Percentiles rank a stretch among this genome's conserved stretches.
phyloP scores from a whole-genome alignment of 176 grass and related monocot genomes.

The Phragmites australis region DNA sequence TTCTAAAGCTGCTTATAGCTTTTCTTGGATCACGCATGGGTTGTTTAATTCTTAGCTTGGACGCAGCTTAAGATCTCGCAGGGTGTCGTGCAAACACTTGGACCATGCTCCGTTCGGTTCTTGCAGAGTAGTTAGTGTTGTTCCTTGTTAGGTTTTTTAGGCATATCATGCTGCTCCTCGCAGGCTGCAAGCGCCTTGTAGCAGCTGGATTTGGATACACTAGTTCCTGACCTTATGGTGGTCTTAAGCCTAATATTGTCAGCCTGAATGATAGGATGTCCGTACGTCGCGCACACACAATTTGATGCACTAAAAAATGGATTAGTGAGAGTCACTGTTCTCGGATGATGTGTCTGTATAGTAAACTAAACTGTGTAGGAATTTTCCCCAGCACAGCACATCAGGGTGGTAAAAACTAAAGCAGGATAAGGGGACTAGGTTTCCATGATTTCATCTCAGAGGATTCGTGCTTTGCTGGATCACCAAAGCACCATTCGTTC shows the following conservation, averaged over 20 bases:
- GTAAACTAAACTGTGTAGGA: background rate
- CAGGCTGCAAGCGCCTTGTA: background rate
- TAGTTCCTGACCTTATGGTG: background rate
- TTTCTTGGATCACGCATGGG: constrained; percentile 7
- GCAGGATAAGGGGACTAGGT: constrained; percentile 21
- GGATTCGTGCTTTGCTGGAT: constrained; percentile 39
- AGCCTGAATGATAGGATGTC: background rate
- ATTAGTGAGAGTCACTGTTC: constrained; percentile 19
- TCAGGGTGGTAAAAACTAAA: background rate
- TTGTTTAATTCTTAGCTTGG: background rate
- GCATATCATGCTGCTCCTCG: background rate
- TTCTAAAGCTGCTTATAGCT: background rate
- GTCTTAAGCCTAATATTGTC: background rate
- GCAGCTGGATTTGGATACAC: background rate
- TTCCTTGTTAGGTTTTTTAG: too few species aligned
- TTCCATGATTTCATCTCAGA: constrained; percentile 25
- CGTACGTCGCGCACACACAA: background rate
- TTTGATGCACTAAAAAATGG: background rate
- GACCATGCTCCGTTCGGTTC: constrained; percentile 8
- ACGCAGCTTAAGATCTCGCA: background rate
- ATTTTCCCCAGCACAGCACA: constrained; percentile 15
- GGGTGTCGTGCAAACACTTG: background rate
- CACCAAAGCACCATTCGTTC: constrained; percentile 19
- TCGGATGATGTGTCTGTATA: background rate
- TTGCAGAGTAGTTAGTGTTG: background rate